These are phyloP conservation scores for Fomes fomentarius DNA, from an alignment of 1,284 basidiomycete species.

Conservation along the genomic window DNA sequence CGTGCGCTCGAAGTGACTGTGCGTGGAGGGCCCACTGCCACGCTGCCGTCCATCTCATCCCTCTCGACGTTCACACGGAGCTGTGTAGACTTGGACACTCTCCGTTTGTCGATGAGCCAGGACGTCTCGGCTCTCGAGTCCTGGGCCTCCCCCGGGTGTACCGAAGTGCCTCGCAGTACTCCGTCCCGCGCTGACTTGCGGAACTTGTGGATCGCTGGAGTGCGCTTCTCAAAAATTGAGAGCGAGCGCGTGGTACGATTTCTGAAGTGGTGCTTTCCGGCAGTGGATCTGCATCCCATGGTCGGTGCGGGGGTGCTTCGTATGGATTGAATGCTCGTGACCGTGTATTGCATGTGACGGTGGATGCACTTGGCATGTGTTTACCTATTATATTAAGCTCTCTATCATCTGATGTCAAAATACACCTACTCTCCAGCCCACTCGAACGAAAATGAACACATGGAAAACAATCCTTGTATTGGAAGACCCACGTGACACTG, in stretches of 20 bases:
- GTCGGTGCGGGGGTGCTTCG: constrained; percentile 1
- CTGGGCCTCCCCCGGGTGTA: neutral
- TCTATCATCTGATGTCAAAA: too few relatives aligned
- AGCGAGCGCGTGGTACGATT: neutral
- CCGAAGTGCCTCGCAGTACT: too few relatives aligned
- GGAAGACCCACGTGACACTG: too few relatives aligned
- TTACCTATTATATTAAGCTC: too few relatives aligned
- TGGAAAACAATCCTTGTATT: too few relatives aligned
- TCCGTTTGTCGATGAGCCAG: constrained; percentile 10
- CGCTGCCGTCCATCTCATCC: constrained; percentile 9
- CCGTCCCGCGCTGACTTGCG: neutral
- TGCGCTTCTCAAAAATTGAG: constrained; percentile 1
- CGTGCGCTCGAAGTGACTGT: constrained; percentile 2
- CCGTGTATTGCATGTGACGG: too few relatives aligned
- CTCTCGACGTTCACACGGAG: constrained; percentile 9
- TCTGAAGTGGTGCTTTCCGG: neutral
- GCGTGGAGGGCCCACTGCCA: neutral
- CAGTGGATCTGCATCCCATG: constrained; percentile 1
- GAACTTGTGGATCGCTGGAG: constrained; percentile 1
- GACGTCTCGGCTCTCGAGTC: neutral
- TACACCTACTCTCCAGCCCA: too few relatives aligned
- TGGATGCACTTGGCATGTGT: too few relatives aligned
- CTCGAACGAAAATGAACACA: too few relatives aligned
- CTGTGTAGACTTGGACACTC: constrained; percentile 7
- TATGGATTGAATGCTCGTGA: neutral